Evolutionary conservation across 2,329 filamentous ascomycete genomes (phyloP).

Genomic region (Aspergillus brunneoviolaceus): DNA sequence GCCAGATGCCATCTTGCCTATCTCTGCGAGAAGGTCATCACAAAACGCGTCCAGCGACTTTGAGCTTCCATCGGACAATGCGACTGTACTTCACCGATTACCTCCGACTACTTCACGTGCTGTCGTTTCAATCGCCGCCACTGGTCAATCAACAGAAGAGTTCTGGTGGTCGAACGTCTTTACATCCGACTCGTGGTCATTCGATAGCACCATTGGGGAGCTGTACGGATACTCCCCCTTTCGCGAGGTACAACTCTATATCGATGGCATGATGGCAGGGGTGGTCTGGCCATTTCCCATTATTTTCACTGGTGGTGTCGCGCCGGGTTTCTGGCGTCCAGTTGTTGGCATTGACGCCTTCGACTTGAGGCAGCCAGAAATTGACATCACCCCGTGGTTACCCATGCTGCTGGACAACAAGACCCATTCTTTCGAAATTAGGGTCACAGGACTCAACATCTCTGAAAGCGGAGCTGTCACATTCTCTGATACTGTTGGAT

Average conservation of each 20-base stretch:
- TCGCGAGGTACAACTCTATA: conserved; percentile 72
- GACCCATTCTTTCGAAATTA: conserved; percentile 66
- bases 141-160: conserved; percentile 73
- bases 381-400: conserved; percentile 77
- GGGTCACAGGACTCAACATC: conserved; percentile 65
- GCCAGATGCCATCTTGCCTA: conserved; percentile 67
- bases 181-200: conserved; percentile 59
- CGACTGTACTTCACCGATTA: conserved; percentile 60
- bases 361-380: conserved; percentile 75
- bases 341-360: conserved; percentile 77
- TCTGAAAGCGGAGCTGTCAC: conserved; percentile 48
- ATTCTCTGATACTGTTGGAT: conserved; percentile 58
- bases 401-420: conserved; percentile 65
- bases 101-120: conserved; percentile 68
- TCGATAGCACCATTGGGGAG: conserved; percentile 55
- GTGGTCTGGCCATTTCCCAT: conserved; percentile 79
- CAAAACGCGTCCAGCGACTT: conserved; percentile 64
- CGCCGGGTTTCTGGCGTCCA: conserved; percentile 73
- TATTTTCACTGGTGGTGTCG: conserved; percentile 78
- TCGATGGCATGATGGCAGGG: conserved; percentile 71
- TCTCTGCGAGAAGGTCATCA: conserved; percentile 39
- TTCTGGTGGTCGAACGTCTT: conserved; percentile 84
- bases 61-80: conserved; percentile 61
- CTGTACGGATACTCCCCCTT: conserved; percentile 71
- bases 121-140: conserved; percentile 73